These are phyloP conservation scores for Apiospora malaysiana DNA, from an alignment of 2,329 filamentous ascomycete genomes.

Conservation along the genomic window DNA sequence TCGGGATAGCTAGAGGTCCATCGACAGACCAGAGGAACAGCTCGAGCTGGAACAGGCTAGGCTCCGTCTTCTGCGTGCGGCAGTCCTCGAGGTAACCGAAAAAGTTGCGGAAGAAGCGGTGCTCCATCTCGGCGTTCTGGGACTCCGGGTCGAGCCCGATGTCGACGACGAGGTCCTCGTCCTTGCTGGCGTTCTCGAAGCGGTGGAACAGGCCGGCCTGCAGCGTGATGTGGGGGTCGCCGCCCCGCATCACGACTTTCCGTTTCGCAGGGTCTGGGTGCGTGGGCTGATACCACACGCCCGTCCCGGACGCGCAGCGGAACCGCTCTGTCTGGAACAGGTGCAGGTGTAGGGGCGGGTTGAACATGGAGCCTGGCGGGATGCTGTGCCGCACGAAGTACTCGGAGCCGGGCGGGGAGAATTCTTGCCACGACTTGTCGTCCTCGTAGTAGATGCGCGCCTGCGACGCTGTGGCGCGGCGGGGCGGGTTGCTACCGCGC, in stretches of 20 bases:
- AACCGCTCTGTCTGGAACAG: conserved; percentile 34
- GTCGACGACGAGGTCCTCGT: conserved; percentile 31
- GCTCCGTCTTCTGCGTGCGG: conserved; percentile 25
- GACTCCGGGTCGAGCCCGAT: conserved; percentile 32
- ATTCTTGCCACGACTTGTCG: conserved; percentile 29
- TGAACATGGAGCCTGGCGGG: conserved; percentile 31
- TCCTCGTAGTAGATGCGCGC: conserved; percentile 33
- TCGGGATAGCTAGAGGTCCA: conserved; percentile 31
- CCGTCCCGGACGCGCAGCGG: conserved; percentile 28
- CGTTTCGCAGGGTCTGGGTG: conserved; percentile 25
- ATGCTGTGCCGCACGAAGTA: conserved; percentile 32
- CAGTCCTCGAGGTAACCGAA: conserved; percentile 36
- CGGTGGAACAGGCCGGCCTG: conserved; percentile 30
- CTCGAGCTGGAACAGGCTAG: conserved; percentile 34
- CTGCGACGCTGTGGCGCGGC: conserved; percentile 27
- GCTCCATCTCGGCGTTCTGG: conserved; percentile 29
- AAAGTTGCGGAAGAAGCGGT: conserved; percentile 36
- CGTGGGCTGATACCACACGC: conserved; percentile 28
- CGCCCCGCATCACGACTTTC: conserved; percentile 26
- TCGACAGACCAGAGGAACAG: conserved; percentile 33
- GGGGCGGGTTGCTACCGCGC: conserved; percentile 26
- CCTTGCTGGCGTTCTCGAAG: conserved; percentile 32
- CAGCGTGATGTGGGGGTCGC: conserved; percentile 24
- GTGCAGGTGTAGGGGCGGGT: conserved; percentile 35
- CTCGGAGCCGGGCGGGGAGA: conserved; percentile 28